Conservation (phyloP, 306 rosid genomes). For the Senna siamea region DNA sequence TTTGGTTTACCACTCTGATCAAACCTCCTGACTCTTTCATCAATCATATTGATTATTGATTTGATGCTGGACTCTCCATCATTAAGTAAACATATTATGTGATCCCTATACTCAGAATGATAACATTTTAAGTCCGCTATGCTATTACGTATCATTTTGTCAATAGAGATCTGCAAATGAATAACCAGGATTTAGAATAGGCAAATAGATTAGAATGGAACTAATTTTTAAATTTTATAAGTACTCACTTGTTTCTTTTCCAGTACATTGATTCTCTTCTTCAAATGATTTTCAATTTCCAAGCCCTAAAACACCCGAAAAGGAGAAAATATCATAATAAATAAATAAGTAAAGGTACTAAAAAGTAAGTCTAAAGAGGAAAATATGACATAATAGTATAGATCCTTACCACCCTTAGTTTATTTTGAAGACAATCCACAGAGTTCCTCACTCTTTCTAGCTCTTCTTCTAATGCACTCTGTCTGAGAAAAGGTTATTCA, state of each 20-base stretch:
- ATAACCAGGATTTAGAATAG: constrained; percentile 38
- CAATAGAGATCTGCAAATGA: constrained; percentile 60
- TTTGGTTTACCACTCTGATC: constrained; percentile 44
- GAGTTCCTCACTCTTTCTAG: constrained; percentile 69
- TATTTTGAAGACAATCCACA: constrained; percentile 69
- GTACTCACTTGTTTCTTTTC: constrained; percentile 81
- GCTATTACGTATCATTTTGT: constrained; percentile 54
- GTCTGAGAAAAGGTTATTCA: constrained; percentile 94
- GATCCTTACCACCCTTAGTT: constrained; percentile 76
- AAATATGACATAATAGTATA: constrained; percentile 27
- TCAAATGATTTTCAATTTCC: constrained; percentile 95
- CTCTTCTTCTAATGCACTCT: constrained; percentile 94
- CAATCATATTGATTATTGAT: constrained; percentile 55
- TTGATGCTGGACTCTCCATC: constrained; percentile 69
- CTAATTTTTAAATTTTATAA: constrained; percentile 17
- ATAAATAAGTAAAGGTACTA: not conserved
- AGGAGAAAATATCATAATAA: not conserved
- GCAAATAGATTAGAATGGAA: constrained; percentile 28
- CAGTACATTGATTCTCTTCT: constrained; percentile 66
- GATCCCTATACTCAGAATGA: constrained; percentile 63
- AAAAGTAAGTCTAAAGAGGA: constrained; percentile 9
- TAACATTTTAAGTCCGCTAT: constrained; percentile 57
- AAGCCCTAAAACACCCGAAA: constrained; percentile 71
- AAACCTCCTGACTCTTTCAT: constrained; percentile 54
- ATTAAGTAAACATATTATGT: constrained; percentile 59